A percentile compares a stretch with the other conserved stretches of the same genome.
Evolutionary conservation across 2,329 filamentous ascomycete species (phyloP).

Genomic region (Zymoseptoria passerinii): DNA sequence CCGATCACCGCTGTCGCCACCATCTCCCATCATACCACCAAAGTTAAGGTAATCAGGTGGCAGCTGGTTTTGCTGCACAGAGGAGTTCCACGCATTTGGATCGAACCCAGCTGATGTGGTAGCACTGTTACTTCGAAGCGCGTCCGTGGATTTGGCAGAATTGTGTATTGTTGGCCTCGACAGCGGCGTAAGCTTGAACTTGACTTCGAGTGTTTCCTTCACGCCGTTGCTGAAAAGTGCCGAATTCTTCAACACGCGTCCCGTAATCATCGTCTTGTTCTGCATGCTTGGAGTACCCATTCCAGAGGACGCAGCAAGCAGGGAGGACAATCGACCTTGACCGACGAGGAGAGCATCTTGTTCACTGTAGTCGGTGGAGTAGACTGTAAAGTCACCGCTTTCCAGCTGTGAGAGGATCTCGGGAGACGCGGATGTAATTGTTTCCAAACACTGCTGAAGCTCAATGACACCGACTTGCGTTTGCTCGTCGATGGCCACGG

Average conservation of each 20-base stretch:
- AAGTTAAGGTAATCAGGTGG: slow-evolving; percentile 24
- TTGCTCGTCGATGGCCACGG: slow-evolving; percentile 69
- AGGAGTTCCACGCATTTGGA: slow-evolving; percentile 67
- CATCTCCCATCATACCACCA: slow-evolving; percentile 10
- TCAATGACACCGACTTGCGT: slow-evolving; percentile 81
- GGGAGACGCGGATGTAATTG: slow-evolving; percentile 70
- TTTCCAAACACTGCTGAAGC: slow-evolving; percentile 75
- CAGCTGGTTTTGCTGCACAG: slow-evolving; percentile 51
- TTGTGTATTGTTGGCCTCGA: slow-evolving; percentile 55
- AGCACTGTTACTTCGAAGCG: slow-evolving; percentile 51
- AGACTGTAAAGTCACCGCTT: slow-evolving; percentile 80
- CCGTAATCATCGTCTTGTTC: slow-evolving; percentile 69
- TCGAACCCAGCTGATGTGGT: slow-evolving; percentile 55
- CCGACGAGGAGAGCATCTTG: slow-evolving; percentile 87
- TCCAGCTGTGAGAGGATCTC: slow-evolving; percentile 68
- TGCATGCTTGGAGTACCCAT: slow-evolving; percentile 44
- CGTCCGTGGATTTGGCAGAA: slow-evolving; percentile 53
- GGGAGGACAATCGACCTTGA: slow-evolving; percentile 88
- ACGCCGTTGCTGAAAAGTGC: slow-evolving; percentile 75
- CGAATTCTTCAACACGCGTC: slow-evolving; percentile 79
- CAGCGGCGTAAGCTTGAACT: slow-evolving; percentile 74
- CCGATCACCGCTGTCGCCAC: slow-evolving; percentile 15
- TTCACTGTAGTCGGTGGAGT: slow-evolving; percentile 94
- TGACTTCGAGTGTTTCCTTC: slow-evolving; percentile 87
- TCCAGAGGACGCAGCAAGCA: slow-evolving; percentile 49